Evolutionary conservation across 306 rosid genomes (phyloP).

Genomic region (Ormosia semicastrata): DNA sequence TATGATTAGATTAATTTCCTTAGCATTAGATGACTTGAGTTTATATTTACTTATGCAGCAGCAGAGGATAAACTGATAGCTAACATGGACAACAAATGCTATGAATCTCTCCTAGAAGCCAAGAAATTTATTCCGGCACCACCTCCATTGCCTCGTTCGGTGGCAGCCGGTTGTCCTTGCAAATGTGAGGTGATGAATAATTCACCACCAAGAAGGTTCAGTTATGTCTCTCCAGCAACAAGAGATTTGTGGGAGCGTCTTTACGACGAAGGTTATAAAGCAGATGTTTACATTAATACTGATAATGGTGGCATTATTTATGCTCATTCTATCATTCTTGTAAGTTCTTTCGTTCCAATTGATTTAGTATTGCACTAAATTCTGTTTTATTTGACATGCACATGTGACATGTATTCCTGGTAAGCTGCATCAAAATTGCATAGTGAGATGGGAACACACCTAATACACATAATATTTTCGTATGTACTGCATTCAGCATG

Average conservation of each 20-base stretch:
- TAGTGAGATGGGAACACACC: neutral
- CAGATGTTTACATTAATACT: conserved; percentile 73
- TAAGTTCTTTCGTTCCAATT: conserved; percentile 46
- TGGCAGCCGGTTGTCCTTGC: conserved; percentile 18
- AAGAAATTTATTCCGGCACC: conserved; percentile 44
- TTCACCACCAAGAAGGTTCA: conserved; percentile 33
- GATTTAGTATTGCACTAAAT: neutral
- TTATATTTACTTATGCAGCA: conserved; percentile 28
- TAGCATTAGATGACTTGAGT: neutral
- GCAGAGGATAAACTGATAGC: conserved; percentile 37
- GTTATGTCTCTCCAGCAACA: conserved; percentile 44
- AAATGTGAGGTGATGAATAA: conserved; percentile 18
- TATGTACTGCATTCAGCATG: neutral
- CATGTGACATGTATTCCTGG: neutral
- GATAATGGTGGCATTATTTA: conserved; percentile 62
- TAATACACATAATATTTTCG: neutral
- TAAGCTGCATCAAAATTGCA: conserved; percentile 6
- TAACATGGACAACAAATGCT: conserved; percentile 9
- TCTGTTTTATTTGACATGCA: neutral
- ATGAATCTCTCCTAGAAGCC: conserved; percentile 15
- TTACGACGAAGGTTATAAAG: conserved; percentile 65
- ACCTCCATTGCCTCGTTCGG: conserved; percentile 51
- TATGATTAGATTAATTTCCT: neutral
- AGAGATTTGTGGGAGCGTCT: conserved; percentile 71
- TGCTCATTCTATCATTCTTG: conserved; percentile 80